Evolutionary conservation across 805 yeast species (phyloP), one percentile per base, ranked within the genome.

Genomic region (Starmerella floricola): DNA sequence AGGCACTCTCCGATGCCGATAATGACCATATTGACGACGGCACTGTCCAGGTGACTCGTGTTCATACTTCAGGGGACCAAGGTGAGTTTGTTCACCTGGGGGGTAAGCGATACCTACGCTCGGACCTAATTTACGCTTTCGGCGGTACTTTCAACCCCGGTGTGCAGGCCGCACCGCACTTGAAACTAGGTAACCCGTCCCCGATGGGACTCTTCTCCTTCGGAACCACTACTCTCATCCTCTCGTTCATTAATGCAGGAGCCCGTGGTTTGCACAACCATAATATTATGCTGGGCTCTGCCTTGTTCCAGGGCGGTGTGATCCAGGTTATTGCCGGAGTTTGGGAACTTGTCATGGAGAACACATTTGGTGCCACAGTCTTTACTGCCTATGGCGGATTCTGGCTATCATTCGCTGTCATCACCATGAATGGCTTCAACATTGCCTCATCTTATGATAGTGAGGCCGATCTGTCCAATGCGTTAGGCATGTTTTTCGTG

Each of bases 271-370:
- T 75, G 30, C 51, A 61, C 8, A 63, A 66, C 34, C 69, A 76
- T 21, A 69, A 68, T 48, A 61, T 76, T 36, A 77, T 76, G 30
- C 72, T 74, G 41, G 79, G 81, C 11, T 60, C 71, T 46, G 79
- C 79, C 10, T 66, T 69, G 49, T 77, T 77, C 56, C 74, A 75
- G 56, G 83, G 82, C 31, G 83, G 82, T 8, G 58, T 68, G 5
- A 67, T 74, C 31, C 80, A 76, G 57, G 58, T 74, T 39, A 57
- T 74, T 29, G 80, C 81, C n/a, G 82, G 81, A 37, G 69, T 76
- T 72, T 76, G 78, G 71, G 81, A 75, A 57, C 67, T 76, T 58
- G 72, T 76, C 11, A 62, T 71, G 23, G 82, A 77, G 52, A 74
- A 74, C 62, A 71, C 80, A 28, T 77, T 75, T 61, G 82, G 79